phyloP scores from a whole-genome alignment of 805 yeast species.

The Millerozyma miso region DNA sequence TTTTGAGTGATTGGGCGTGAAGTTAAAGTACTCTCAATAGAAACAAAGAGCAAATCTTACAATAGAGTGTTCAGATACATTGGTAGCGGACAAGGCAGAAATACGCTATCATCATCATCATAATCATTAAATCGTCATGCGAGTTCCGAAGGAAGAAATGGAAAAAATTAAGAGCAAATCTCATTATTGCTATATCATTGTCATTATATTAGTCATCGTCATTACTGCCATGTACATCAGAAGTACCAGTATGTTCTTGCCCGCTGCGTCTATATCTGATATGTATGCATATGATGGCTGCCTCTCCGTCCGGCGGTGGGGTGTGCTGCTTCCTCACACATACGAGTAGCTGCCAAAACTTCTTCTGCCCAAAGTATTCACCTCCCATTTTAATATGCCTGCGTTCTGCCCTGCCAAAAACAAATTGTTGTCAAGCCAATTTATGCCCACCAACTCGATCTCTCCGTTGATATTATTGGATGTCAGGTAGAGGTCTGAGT shows the following conservation, averaged over 20 bases:
- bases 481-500: conserved; percentile 27
- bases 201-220: background rate
- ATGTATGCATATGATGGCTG: no score
- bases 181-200: background rate
- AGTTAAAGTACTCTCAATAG: no score
- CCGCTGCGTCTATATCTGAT: no score
- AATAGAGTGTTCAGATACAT: no score
- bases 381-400: conserved; percentile 38
- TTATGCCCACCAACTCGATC: conserved; percentile 40
- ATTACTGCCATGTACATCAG: no score
- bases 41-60: no score
- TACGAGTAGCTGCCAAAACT: conserved; percentile 36
- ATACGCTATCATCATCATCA: no score
- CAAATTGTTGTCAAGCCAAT: conserved; percentile 28
- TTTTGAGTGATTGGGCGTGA: no score
- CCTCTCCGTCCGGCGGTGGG: no score
- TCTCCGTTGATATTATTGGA: conserved; percentile 39
- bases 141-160: background rate
- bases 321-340: conserved; percentile 14
- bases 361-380: conserved; percentile 34
- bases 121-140: no score
- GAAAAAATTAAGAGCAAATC: background rate
- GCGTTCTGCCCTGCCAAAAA: conserved; percentile 40
- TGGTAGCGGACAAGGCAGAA: no score
- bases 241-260: no score